Percentiles rank a stretch among this genome's conserved stretches.
These are phyloP conservation scores for Gastrolobium villosum DNA, from an alignment of 306 rosid genomes.

Conservation along the genomic window DNA sequence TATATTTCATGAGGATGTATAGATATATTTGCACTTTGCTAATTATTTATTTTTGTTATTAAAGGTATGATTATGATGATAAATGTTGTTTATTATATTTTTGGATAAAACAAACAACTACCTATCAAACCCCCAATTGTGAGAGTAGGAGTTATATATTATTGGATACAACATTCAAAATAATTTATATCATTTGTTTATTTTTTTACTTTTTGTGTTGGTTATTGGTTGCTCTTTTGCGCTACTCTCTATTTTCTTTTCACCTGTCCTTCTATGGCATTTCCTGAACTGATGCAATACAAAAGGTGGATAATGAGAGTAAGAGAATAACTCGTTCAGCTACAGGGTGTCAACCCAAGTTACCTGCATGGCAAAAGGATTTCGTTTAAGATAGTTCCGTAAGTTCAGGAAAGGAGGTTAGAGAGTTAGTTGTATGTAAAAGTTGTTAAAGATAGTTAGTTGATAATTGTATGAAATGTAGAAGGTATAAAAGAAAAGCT, in stretches of 20 bases:
- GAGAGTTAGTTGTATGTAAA: no score
- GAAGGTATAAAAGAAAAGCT: no score
- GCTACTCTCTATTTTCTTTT: neutral
- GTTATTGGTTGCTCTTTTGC: neutral
- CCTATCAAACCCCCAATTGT: no score
- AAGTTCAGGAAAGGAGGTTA: no score
- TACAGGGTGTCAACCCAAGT: no score
- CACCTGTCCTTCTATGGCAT: neutral
- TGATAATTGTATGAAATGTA: no score
- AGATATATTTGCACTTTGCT: neutral
- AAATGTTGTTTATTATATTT: constrained; percentile 20
- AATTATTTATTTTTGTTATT: constrained; percentile 15
- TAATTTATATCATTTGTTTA: neutral
- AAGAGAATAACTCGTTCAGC: no score
- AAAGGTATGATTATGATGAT: neutral
- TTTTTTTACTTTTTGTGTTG: neutral
- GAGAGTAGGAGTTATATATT: neutral
- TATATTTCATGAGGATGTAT: neutral
- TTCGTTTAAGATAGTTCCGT: no score
- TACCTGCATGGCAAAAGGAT: no score
- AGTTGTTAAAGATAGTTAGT: no score
- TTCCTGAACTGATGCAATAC: neutral
- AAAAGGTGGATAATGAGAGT: no score
- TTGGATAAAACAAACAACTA: neutral
- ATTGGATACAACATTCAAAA: neutral